phyloP scores from a whole-genome alignment of 2,329 filamentous ascomycete species.

The Fusarium xyrophilum region DNA sequence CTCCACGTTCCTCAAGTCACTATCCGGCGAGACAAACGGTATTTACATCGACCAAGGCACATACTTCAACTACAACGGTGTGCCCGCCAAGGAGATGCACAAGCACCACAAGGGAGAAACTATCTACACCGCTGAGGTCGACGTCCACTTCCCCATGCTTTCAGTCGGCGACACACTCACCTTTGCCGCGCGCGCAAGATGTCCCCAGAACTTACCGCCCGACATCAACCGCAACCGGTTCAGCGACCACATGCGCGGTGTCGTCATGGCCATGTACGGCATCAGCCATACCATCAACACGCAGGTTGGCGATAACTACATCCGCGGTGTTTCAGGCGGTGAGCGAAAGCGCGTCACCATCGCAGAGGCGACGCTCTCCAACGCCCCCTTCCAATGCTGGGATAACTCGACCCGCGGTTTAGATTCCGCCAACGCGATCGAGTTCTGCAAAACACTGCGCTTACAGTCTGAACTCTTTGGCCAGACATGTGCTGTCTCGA shows the following conservation, averaged over 20 bases:
- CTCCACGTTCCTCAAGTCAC: conserved; percentile 68
- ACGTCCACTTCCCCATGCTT: conserved; percentile 56
- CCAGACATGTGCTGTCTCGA: conserved; percentile 38
- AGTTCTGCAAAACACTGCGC: conserved; percentile 40
- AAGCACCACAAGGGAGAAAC: conserved; percentile 28
- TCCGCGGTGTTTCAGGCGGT: conserved; percentile 77
- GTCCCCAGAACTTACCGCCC: conserved; percentile 65
- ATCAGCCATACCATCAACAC: conserved; percentile 77
- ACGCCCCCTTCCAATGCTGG: conserved; percentile 51
- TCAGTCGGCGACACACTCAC: conserved; percentile 69
- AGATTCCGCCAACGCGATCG: conserved; percentile 42
- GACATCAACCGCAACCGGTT: conserved; percentile 61
- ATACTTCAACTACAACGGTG: conserved; percentile 36
- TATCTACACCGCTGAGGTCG: conserved; percentile 37
- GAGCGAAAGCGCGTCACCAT: conserved; percentile 81
- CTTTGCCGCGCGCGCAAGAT: conserved; percentile 68
- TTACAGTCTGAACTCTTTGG: conserved; percentile 41
- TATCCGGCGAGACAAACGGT: conserved; percentile 68
- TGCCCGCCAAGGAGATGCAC: conserved; percentile 30
- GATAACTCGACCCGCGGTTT: conserved; percentile 45
- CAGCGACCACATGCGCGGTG: conserved; percentile 66
- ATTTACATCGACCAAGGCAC: conserved; percentile 60
- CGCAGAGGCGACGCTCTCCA: conserved; percentile 69
- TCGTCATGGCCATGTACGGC: conserved; percentile 69
- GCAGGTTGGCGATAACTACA: conserved; percentile 71